Evolutionary conservation across 2,329 filamentous ascomycete species (phyloP).

Genomic region (Niveomyces coronatus): DNA sequence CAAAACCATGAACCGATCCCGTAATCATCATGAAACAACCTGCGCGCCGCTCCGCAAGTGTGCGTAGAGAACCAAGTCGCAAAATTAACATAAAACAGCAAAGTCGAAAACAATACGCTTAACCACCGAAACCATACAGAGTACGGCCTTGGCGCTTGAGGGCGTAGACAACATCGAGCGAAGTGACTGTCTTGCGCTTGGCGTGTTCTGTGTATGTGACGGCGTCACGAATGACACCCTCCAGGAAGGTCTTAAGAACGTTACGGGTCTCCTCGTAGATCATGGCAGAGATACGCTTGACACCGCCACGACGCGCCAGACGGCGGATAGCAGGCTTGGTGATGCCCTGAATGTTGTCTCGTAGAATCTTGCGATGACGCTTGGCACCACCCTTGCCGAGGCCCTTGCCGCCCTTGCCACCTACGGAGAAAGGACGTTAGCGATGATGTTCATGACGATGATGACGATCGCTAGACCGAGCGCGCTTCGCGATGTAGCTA

Average conservation of each 20-base stretch:
- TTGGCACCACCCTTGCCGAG: conserved; percentile 98
- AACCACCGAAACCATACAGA: conserved; percentile 74
- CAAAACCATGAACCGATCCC: conserved; percentile 32
- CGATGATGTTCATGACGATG: background rate
- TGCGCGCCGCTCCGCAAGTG: no score
- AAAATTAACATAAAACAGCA: no score
- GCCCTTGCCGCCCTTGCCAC: conserved; percentile 93
- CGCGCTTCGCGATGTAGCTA: no score
- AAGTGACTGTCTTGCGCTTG: conserved; percentile 62
- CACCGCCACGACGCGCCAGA: conserved; percentile 98
- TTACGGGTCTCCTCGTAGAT: conserved; percentile 62
- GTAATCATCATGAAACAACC: conserved; percentile 33
- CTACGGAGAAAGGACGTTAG: conserved; percentile 33
- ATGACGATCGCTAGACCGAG: no score
- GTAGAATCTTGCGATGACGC: conserved; percentile 98
- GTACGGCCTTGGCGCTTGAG: conserved; percentile 54
- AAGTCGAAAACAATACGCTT: conserved; percentile 23
- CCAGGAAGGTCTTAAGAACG: conserved; percentile 60
- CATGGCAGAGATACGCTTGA: conserved; percentile 98
- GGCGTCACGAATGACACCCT: conserved; percentile 57
- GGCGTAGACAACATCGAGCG: conserved; percentile 49
- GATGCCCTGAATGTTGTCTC: conserved; percentile 99
- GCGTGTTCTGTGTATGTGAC: conserved; percentile 63
- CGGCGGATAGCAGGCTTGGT: conserved; percentile 97
- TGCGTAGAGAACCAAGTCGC: no score